Evolutionary conservation across 257 asterid genomes (phyloP), one percentile per base, ranked within the genome.

Genomic region (Echites panduratus): DNA sequence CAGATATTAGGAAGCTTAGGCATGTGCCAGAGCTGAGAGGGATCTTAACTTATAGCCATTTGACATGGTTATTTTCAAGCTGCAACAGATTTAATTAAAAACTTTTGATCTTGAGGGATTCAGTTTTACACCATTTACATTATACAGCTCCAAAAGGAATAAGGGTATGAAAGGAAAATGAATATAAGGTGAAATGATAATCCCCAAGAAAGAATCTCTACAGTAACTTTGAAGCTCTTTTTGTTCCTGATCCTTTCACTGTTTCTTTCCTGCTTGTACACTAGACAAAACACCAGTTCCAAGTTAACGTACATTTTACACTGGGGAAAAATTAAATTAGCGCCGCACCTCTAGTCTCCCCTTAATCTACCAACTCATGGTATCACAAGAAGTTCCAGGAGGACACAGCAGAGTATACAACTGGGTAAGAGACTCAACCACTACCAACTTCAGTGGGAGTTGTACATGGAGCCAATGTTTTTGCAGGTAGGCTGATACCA

Each of bases 261-360:
- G 52, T 73, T 70, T 67, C 45, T 77, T 69, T 63, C 66, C 75
- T 68, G 79, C 71, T 67, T 58, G 70, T 73, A 69, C 70, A 76
- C 84, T 76, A 81, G 75, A 79, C 77, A 74, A 66, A 44, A 71
- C 69, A 53, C 35, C 52, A 32, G 70, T 72, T 68, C 76, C 79
- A 75, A 75, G 84, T 75, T 75, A 78, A 79, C 66, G 71, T 70
- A 79, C 84, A 77, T 75, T 84, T 71, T 80, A 82, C 83, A 70
- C 53, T 56, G 84, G 78, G 75, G 79, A 71, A 72, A 64, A 56
- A 65, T 76, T 81, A 76, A 74, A 84, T 76, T 84, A 79, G 82
- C 65, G 78, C 76, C 22, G 78, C 78, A 73, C 79, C 79, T 74
- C 59, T 59, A 75, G 77, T 68, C 73, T 72, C 79, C 70, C 75